Base-by-base conservation (phyloP, 345 rosid species). In the Laguncularia racemosa region DNA sequence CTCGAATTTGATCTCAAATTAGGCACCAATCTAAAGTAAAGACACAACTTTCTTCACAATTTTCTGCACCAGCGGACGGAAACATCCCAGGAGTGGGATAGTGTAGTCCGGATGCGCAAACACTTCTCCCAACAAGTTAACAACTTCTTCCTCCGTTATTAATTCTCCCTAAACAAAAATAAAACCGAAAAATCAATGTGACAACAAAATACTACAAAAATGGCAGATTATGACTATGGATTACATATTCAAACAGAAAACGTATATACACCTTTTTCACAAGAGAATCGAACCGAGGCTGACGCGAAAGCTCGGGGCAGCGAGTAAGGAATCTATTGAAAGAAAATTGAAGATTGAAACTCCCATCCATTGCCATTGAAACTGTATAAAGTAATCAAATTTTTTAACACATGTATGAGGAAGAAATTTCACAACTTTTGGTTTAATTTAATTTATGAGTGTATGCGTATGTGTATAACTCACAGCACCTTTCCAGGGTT, bases 31-130 rank as follows among this genome's bases (percentile, higher is more conserved):
- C 59, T 70, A 50, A n/a, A 89, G 77, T 77, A 73, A 70, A 46
- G 66, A 66, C 52, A 86, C 89, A 38, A 71, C 80, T 74, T 53
- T 76, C 49, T 83, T 89, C 52, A 89, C 83, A 61, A 92, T 72
- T 58, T 68, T 78, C 55, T 46, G 70, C 20, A 74, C 71, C 4
- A 88, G 44, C 0, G 86, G 83, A 44, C 80, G 78, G 65, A 91
- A 81, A 74, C 82, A 88, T 28, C 88, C 82, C 2, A 85, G 53
- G 76, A 88, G 62, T 1, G 88, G 78, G 59, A 88, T 74, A 10
- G 98, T 91, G 61, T 69, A 81, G 45, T 66, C 74, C 8, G 85
- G 86, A 68, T 88, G 81, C 74, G 83, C 70, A 76, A 81, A 83
- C 45, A 84, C 62, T 70, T 88, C 90, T 1, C 81, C 78, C 47